Evolutionary conservation across 345 rosid genomes (phyloP), one percentile per base, ranked within the genome.

Genomic region (Kernera saxatilis): DNA sequence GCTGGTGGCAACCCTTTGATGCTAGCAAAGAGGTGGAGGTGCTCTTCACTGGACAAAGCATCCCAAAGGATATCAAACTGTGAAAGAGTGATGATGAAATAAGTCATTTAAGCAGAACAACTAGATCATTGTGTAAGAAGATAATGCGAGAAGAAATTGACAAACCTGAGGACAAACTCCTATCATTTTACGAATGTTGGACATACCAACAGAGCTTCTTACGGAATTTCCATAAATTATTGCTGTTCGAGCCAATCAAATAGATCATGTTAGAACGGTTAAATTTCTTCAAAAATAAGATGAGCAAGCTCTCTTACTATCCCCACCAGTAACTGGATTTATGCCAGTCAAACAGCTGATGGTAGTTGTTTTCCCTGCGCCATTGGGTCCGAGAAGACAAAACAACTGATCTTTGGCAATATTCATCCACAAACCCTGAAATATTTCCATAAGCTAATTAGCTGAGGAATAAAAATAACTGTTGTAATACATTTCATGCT

Each of bases 101-200:
- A 26, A 39, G 26, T 54, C 49, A 64, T 54, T 71, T 29, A 57
- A 49, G 26, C 32, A 21, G 30, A 66, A 29, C 15, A 61, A 6
- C 45, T 14, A 46, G 3, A 27, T 26, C 9, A 29, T 32, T 69
- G 17, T 40, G 32, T 15, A 15, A 51, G 57, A 46, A 29, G 15
- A 67, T 4, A 71, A 26, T 40, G 15, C 25, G 48, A 6, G 61
- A 13, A 67, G 52, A 62, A 61, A 15, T 19, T 29, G 53, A 64
- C 35, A 23, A 48, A 93, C 98, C 96, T 89, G 98, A 54, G 97
- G 98, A 84, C 97, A 93, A 72, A 93, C 95, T 62, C 99, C 99
- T 6, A 89, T 88, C 19, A 85, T 75, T 80, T 79, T 82, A 70
- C 83, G 83, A 73, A 93, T 85, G 74, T 84, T 89, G 64, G 98